Base-by-base conservation (phyloP, 768 basidiomycete species). In the Phlegmacium glaucopus region DNA sequence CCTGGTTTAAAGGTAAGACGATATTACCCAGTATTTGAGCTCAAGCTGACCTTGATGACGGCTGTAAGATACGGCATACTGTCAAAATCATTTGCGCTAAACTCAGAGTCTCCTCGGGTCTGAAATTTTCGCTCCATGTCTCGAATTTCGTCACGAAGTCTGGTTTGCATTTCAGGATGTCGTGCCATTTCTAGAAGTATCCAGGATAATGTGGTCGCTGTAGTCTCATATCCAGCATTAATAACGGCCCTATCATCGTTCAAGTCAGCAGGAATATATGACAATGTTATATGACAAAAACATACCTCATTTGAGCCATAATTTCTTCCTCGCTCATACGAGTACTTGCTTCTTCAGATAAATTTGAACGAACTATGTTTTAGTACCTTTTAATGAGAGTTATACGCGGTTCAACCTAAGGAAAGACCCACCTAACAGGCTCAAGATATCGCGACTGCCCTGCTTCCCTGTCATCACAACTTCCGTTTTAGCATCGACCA, bases 171-270 rank as follows among this genome's bases (percentile, higher is more conserved):
- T 7, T 78, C 68, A 0, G 78, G 79, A 51, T 81, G 68, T 27
- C 71, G 74, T 9, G 82, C 75, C 26, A 92, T 71, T 50, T 84
- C 80, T 44, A 83, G 69, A 10, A 89, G 62, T 6, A 76, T 72
- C 82, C 83, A 90, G 44, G 70, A 71, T 38, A 85, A 51, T 1
- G 76, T 72, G 48, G 74, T 79, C 0, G 83, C 72, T 9, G 79
- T 82, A 8, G 82, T 82, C 57, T 85, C 83, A 55, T 85, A 76
- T 1, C 78, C 80, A 5, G 77, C 77, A 28, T 78, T 49, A 26
- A 78, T 63, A 11, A 79, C 67, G 2, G 72, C 74, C 37, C 85
- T 87, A 1, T 62, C 55, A 27, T 74, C 66, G 25, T 79, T 63
- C 45, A 4, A 55, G 57, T 55, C 75, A n/a, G 11, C 32, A 11